Percentiles rank a stretch among this genome's conserved stretches.
These are phyloP conservation scores for Miamiensis avidus DNA, from an alignment of 169 alveolate species.

Conservation along the genomic window DNA sequence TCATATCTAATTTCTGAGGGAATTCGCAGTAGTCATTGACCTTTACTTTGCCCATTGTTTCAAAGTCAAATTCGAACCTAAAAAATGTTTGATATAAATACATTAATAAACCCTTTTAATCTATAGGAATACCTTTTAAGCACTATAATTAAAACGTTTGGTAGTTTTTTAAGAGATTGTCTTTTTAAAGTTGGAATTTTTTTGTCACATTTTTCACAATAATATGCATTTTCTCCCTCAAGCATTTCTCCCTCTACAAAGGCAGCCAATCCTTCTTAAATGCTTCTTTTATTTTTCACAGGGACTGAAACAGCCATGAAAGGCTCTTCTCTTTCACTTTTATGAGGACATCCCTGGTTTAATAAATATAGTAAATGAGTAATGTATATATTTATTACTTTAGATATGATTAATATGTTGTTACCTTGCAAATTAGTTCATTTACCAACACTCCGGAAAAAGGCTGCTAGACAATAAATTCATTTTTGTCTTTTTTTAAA, in stretches of 20 bases:
- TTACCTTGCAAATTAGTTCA: conserved; percentile 72
- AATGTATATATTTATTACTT: neutral
- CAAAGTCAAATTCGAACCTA: conserved; percentile 74
- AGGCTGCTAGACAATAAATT: conserved; percentile 58
- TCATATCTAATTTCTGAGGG: conserved; percentile 82
- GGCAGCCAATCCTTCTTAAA: conserved; percentile 73
- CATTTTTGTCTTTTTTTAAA: conserved; percentile 63
- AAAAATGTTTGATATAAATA: no score
- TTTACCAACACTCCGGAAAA: conserved; percentile 79
- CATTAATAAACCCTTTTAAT: no score
- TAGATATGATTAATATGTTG: neutral
- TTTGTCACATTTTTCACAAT: conserved; percentile 81
- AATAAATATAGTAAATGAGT: neutral
- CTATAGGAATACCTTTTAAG: conserved; percentile 49
- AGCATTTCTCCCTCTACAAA: conserved; percentile 85
- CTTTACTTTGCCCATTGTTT: conserved; percentile 74
- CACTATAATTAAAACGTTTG: conserved; percentile 74
- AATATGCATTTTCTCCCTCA: conserved; percentile 86
- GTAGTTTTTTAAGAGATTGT: conserved; percentile 79
- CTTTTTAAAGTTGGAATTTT: conserved; percentile 77
- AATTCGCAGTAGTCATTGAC: conserved; percentile 84
- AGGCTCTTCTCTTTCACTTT: conserved; percentile 74
- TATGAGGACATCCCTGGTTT: conserved; percentile 75
- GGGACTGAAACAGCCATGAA: conserved; percentile 76
- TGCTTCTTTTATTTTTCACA: conserved; percentile 76